Percentiles rank a stretch among this genome's conserved stretches.
Conservation (phyloP, 108 stramenopile species). For the Pseudonitzschia delicatissima region DNA sequence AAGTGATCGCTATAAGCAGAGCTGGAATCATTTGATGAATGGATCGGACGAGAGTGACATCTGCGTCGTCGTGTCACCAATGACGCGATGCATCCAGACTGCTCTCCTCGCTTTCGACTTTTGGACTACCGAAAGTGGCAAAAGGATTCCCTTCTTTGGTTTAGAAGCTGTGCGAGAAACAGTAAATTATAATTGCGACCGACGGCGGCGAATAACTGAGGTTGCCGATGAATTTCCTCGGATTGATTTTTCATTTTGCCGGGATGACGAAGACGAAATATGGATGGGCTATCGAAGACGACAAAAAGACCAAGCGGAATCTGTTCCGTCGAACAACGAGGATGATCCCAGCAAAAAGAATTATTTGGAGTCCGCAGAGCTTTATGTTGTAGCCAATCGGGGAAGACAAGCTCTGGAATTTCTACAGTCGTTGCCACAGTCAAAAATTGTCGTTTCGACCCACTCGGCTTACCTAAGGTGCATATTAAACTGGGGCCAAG, state of each 20-base stretch:
- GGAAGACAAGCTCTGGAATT: slow-evolving; percentile 34
- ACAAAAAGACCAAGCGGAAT: slow-evolving; percentile 1
- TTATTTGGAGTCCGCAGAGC: slow-evolving; percentile 45
- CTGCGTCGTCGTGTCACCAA: slow-evolving; percentile 47
- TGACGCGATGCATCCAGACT: slow-evolving; percentile 69
- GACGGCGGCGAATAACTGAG: slow-evolving; percentile 45
- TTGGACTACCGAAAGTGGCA: neutral
- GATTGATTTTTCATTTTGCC: slow-evolving; percentile 25
- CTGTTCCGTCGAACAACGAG: neutral
- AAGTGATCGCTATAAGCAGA: neutral
- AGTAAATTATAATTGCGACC: slow-evolving; percentile 68
- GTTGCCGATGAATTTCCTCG: slow-evolving; percentile 39
- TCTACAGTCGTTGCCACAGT: slow-evolving; percentile 32
- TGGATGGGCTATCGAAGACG: neutral
- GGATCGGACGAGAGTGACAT: slow-evolving; percentile 22
- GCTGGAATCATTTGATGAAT: slow-evolving; percentile 9
- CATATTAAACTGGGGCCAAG: slow-evolving; percentile 52
- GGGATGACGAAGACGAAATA: neutral
- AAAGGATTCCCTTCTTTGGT: slow-evolving; percentile 32
- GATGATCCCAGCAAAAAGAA: slow-evolving; percentile 20
- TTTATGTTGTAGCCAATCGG: slow-evolving; percentile 45
- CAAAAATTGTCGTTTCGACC: slow-evolving; percentile 41
- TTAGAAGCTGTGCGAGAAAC: slow-evolving; percentile 64
- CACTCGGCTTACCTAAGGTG: slow-evolving; percentile 63
- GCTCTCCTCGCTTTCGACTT: slow-evolving; percentile 38